phyloP scores from a whole-genome alignment of 768 basidiomycete species.

The Suillus subaureus region DNA sequence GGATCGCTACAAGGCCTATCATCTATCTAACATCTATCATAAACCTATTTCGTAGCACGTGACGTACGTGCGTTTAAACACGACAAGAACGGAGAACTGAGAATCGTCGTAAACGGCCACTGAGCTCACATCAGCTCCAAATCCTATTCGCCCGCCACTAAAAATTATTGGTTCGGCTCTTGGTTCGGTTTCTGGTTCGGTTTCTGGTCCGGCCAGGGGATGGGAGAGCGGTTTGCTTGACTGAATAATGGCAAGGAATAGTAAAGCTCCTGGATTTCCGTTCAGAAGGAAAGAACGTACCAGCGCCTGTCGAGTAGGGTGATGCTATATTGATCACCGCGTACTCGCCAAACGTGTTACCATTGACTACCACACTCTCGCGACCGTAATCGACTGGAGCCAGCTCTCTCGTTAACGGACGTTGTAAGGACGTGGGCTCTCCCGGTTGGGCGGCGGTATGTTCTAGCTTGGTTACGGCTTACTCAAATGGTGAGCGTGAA shows the following conservation, averaged over 20 bases:
- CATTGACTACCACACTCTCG: background rate
- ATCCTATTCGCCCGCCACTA: background rate
- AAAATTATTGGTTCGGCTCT: background rate
- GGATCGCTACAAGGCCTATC: too few species aligned
- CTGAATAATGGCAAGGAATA: background rate
- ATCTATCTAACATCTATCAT: too few species aligned
- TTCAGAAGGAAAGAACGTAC: background rate
- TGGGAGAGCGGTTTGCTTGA: background rate
- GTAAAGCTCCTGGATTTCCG: background rate
- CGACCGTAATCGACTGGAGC: background rate
- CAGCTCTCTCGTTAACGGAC: background rate
- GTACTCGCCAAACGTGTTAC: background rate
- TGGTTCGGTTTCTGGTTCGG: too few species aligned
- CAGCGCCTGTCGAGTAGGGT: background rate
- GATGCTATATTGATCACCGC: background rate
- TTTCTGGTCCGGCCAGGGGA: background rate
- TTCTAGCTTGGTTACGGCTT: background rate
- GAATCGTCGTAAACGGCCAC: too few species aligned
- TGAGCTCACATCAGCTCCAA: too few species aligned
- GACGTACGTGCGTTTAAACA: too few species aligned
- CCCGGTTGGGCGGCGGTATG: background rate
- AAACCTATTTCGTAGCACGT: too few species aligned
- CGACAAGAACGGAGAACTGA: too few species aligned
- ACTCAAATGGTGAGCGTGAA: background rate
- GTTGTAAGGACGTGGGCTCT: background rate